Conservation (phyloP, 73 alveolate species). For the Paramecium tetraurelia region DNA sequence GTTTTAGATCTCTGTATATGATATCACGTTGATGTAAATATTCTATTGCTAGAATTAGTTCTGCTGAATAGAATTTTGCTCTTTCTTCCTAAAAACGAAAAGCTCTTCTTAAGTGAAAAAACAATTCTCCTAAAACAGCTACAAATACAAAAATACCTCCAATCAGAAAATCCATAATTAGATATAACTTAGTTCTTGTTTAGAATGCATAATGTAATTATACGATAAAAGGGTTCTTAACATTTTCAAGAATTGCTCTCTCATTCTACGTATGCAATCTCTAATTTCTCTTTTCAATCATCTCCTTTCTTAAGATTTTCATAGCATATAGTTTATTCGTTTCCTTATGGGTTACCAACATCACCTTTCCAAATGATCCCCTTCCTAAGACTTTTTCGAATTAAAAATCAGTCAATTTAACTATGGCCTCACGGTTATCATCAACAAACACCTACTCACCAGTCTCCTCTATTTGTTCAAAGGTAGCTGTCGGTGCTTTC, state of each 20-base stretch:
- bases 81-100: slow-evolving; percentile 73
- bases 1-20: slow-evolving; percentile 91
- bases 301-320: slow-evolving; percentile 83
- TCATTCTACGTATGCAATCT: slow-evolving; percentile 75
- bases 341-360: slow-evolving; percentile 63
- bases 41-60: slow-evolving; percentile 85
- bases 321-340: slow-evolving; percentile 79
- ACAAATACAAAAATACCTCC: slow-evolving; percentile 65
- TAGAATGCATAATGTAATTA: slow-evolving; percentile 90
- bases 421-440: background rate
- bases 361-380: slow-evolving; percentile 86
- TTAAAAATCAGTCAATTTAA: slow-evolving; percentile 64
- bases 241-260: slow-evolving; percentile 70
- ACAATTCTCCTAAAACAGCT: slow-evolving; percentile 50
- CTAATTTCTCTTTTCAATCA: slow-evolving; percentile 73
- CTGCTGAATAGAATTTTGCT: slow-evolving; percentile 88
- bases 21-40: slow-evolving; percentile 84
- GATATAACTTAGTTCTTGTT: slow-evolving; percentile 82
- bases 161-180: slow-evolving; percentile 90
- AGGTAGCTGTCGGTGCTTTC: background rate
- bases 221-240: slow-evolving; percentile 86
- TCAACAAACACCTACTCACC: background rate
- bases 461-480: background rate
- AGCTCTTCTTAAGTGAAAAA: slow-evolving; percentile 66
- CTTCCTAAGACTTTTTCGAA: slow-evolving; percentile 79